Percentiles rank a stretch among this genome's conserved stretches.
These are phyloP conservation scores for Aureococcus anophagefferens DNA, from an alignment of 108 stramenopile genomes.

Conservation along the genomic window DNA sequence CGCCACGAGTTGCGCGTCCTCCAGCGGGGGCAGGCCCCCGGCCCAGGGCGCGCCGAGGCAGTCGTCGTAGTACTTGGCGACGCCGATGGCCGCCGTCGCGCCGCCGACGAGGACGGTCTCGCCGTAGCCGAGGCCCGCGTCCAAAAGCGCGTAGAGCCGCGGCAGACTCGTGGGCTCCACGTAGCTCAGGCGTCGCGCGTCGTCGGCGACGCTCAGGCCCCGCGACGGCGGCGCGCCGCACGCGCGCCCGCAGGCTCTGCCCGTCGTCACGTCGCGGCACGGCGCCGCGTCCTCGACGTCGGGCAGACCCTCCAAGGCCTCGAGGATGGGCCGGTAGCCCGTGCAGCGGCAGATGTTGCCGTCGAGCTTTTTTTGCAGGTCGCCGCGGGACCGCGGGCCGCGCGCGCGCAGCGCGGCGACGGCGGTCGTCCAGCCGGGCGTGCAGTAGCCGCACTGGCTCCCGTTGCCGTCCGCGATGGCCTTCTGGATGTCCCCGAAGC, in stretches of 20 bases:
- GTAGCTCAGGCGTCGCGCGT: no score
- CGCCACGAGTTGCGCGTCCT: no score
- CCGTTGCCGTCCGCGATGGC: slow-evolving; percentile 15
- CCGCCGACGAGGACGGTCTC: slow-evolving; percentile 1
- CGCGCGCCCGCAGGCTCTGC: not conserved
- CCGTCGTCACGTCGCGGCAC: not conserved
- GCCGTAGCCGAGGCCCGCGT: no score
- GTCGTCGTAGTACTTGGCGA: slow-evolving; percentile 21
- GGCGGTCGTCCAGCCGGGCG: no score
- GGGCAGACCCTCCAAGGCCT: slow-evolving; percentile 8
- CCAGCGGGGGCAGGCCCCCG: no score
- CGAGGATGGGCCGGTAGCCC: slow-evolving; percentile 27
- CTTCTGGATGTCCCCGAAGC: slow-evolving; percentile 7
- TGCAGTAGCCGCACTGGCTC: slow-evolving; percentile 30
- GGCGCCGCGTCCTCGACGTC: no score
- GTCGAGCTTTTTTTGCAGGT: no score
- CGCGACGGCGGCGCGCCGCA: not conserved
- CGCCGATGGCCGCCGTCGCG: slow-evolving; percentile 14
- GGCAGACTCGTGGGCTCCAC: no score
- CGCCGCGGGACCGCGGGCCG: no score
- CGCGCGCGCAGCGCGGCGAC: no score
- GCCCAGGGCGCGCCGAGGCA: no score
- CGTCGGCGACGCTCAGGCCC: not conserved
- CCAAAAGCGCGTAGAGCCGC: no score
- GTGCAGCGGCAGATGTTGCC: slow-evolving; percentile 36